phyloP scores from a whole-genome alignment of 129 eudicot genomes.

The sunflower (Helianthus annuus) region DNA sequence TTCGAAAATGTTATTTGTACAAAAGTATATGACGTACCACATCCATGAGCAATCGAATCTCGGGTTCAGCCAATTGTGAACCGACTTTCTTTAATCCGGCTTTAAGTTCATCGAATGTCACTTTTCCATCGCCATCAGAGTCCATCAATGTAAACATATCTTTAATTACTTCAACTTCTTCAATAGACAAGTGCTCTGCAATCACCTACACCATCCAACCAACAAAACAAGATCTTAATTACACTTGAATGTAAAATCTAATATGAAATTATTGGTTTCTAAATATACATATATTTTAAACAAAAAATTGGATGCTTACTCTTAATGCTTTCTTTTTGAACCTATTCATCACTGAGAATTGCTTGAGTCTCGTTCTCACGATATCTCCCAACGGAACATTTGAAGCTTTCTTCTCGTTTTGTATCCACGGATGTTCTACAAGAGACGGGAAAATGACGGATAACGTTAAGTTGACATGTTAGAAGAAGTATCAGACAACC shows the following conservation, averaged over 20 bases:
- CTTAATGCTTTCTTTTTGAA: slow-evolving; percentile 94
- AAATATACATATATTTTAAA: not conserved
- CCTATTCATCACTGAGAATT: slow-evolving; percentile 87
- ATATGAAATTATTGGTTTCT: not conserved
- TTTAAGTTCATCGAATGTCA: slow-evolving; percentile 80
- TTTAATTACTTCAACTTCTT: slow-evolving; percentile 87
- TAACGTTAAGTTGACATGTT: not conserved
- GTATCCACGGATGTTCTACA: slow-evolving; percentile 95
- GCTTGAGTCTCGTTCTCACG: slow-evolving; percentile 91
- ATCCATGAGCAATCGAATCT: slow-evolving; percentile 90
- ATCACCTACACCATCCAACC: slow-evolving; percentile 62
- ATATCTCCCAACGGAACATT: slow-evolving; percentile 97
- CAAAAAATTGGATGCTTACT: slow-evolving; percentile 44
- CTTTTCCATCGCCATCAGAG: slow-evolving; percentile 87
- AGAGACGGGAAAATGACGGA: slow-evolving; percentile 5
- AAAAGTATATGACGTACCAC: slow-evolving; percentile 54
- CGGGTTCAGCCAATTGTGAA: slow-evolving; percentile 97
- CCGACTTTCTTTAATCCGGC: slow-evolving; percentile 88
- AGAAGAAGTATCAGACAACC: too few relatives aligned
- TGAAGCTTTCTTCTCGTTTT: slow-evolving; percentile 86
- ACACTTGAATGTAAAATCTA: not conserved
- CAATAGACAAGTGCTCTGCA: slow-evolving; percentile 89
- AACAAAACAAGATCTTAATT: slow-evolving; percentile 3
- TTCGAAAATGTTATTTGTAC: not conserved
- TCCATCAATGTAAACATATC: slow-evolving; percentile 96